phyloP scores from a whole-genome alignment of 2,329 filamentous ascomycete species.

The Elsinoe ampelina region DNA sequence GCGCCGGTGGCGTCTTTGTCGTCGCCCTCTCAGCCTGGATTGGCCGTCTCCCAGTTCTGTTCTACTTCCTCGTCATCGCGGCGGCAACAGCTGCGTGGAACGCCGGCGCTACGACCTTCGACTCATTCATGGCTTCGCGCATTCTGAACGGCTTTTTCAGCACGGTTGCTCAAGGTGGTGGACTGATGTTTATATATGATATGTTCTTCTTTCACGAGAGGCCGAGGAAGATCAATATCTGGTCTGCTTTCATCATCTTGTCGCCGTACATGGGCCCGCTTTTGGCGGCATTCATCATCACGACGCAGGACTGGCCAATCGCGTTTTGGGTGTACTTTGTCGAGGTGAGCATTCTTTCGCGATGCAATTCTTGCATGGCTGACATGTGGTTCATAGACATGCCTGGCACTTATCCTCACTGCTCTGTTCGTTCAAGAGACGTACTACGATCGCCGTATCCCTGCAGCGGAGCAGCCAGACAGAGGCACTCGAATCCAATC shows the following conservation, averaged over 20 bases:
- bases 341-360: slow-evolving; percentile 17
- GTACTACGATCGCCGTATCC: slow-evolving; percentile 38
- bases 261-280: slow-evolving; percentile 33
- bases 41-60: slow-evolving; percentile 37
- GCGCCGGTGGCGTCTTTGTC: slow-evolving; percentile 33
- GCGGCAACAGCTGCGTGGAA: slow-evolving; percentile 33
- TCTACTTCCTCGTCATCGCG: slow-evolving; percentile 32
- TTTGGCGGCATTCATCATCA: slow-evolving; percentile 43
- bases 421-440: slow-evolving; percentile 40
- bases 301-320: slow-evolving; percentile 33
- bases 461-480: slow-evolving; percentile 25
- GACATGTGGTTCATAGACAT: slow-evolving; percentile 3
- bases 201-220: slow-evolving; percentile 53
- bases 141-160: slow-evolving; percentile 39
- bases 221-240: slow-evolving; percentile 30
- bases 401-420: slow-evolving; percentile 31
- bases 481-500: slow-evolving; percentile 24
- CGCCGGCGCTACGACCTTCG: slow-evolving; percentile 29
- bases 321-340: slow-evolving; percentile 42
- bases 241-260: slow-evolving; percentile 31
- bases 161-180: slow-evolving; percentile 34
- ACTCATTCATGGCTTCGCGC: slow-evolving; percentile 34
- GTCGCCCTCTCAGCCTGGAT: slow-evolving; percentile 36
- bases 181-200: slow-evolving; percentile 43
- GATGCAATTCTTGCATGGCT: background rate